Conservation (phyloP, 108 stramenopile species). For the Poteriospumella lacustris region DNA sequence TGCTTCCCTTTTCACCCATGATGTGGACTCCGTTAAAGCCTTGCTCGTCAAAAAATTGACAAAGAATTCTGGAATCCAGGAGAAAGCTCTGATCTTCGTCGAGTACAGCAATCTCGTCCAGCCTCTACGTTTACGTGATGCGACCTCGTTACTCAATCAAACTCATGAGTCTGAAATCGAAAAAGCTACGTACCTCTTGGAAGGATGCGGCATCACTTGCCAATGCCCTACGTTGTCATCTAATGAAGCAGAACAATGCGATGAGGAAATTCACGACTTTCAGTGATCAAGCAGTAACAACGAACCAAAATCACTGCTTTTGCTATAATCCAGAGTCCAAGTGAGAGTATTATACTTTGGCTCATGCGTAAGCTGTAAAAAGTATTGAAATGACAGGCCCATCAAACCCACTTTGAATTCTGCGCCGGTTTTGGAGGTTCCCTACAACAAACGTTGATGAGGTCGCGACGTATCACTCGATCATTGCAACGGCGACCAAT, state of each 20-base stretch:
- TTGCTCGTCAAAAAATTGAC: background rate
- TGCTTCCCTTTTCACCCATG: background rate
- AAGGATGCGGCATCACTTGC: conserved; percentile 17
- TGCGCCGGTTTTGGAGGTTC: background rate
- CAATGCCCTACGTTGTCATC: conserved; percentile 4
- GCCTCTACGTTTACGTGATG: background rate
- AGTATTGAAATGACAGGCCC: background rate
- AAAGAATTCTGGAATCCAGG: conserved; percentile 15
- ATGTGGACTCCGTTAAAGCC: background rate
- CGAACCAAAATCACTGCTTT: background rate
- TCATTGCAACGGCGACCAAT: background rate
- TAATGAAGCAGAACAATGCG: background rate
- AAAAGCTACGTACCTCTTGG: background rate
- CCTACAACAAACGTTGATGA: background rate
- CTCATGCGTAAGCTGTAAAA: background rate
- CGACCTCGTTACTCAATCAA: background rate
- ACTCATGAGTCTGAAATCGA: background rate
- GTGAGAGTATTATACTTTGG: conserved; percentile 15
- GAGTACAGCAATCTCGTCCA: conserved; percentile 2
- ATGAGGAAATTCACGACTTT: too few relatives aligned
- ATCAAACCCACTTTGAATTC: background rate
- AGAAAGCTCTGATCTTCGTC: background rate
- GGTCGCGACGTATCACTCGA: background rate
- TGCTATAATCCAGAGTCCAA: conserved; percentile 6
- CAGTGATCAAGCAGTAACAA: background rate